Evolutionary conservation across 192 early-diverging fungal genomes (phyloP).

Genomic region (Backusella tuberculispora): DNA sequence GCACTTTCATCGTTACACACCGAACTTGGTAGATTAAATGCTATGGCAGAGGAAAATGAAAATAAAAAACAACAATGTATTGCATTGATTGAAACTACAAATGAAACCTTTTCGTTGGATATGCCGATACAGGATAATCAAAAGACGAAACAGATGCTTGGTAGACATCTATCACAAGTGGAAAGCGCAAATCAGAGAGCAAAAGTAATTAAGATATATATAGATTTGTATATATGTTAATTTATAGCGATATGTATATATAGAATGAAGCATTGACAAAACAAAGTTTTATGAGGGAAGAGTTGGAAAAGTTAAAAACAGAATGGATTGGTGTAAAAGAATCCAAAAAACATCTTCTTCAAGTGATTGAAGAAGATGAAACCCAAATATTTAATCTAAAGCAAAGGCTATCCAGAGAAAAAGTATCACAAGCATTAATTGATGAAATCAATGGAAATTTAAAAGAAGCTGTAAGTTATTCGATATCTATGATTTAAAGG

Average conservation of each 20-base stretch:
- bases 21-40: neutral
- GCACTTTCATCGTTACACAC: neutral
- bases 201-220: neutral
- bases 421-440: neutral
- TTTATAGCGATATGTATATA: neutral
- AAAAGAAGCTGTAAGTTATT: neutral
- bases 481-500: too few relatives aligned
- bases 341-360: neutral
- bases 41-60: neutral
- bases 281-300: neutral
- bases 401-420: neutral
- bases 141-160: neutral
- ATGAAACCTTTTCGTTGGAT: neutral
- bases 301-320: neutral
- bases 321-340: neutral
- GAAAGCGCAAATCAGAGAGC: neutral
- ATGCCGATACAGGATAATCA: neutral
- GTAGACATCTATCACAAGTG: neutral
- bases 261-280: slow-evolving; percentile 1
- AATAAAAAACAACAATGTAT: neutral
- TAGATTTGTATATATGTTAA: neutral
- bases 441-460: neutral
- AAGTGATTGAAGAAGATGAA: neutral
- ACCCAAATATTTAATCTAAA: neutral
- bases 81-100: neutral